These are phyloP conservation scores for Clonostachys chloroleuca DNA, from an alignment of 2,329 filamentous ascomycete genomes.

Conservation along the genomic window DNA sequence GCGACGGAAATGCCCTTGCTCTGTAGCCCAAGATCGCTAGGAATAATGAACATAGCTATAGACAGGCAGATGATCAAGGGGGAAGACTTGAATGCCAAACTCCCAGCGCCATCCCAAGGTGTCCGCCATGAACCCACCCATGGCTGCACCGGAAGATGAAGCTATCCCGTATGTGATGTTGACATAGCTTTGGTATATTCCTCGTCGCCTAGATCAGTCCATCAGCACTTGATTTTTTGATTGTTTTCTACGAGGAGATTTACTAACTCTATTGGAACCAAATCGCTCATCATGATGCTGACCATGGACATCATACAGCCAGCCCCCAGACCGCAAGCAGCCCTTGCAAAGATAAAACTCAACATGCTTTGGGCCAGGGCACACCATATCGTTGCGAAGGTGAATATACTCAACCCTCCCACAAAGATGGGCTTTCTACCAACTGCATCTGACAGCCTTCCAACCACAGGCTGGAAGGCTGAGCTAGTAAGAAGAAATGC, in stretches of 20 bases:
- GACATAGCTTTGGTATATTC: constrained; percentile 68
- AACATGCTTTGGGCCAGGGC: constrained; percentile 35
- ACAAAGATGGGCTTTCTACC: constrained; percentile 33
- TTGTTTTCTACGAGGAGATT: not conserved
- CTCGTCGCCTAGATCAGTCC: constrained; percentile 38
- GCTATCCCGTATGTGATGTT: constrained; percentile 61
- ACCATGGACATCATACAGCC: not conserved
- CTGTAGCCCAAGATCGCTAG: constrained; percentile 44
- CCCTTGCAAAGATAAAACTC: constrained; percentile 23
- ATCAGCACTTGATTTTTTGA: not conserved
- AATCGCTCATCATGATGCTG: not conserved
- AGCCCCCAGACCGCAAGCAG: not conserved
- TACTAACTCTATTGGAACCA: not conserved
- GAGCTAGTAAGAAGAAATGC: constrained; percentile 69
- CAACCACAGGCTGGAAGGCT: constrained; percentile 27
- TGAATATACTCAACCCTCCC: constrained; percentile 30
- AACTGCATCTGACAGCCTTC: constrained; percentile 31
- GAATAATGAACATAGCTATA: constrained; percentile 42
- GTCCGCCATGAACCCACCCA: constrained; percentile 68
- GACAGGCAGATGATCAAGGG: constrained; percentile 39
- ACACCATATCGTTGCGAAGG: constrained; percentile 37
- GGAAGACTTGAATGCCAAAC: constrained; percentile 58
- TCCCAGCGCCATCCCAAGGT: constrained; percentile 70
- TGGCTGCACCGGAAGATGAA: constrained; percentile 58
- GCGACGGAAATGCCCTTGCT: constrained; percentile 47